Percentiles rank a stretch among this genome's conserved stretches.
Evolutionary conservation across 495 filamentous ascomycete species (phyloP).

Genomic region (Aspergillus indologenus): DNA sequence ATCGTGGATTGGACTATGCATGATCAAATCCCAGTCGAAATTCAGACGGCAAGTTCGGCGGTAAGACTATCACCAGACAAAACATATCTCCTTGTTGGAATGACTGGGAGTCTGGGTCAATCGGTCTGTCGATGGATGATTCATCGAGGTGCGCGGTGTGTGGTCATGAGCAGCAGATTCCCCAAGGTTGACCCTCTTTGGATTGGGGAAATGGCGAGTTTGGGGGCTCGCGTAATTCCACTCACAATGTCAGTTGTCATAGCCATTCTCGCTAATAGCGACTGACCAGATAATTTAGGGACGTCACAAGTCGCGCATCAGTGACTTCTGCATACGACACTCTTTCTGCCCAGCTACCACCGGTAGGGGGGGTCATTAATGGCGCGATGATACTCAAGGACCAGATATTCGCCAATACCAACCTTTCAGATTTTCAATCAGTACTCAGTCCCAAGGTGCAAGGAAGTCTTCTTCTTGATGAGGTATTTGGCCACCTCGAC

Average conservation of each 20-base stretch:
- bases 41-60: conserved; percentile 12
- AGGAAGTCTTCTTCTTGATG: conserved; percentile 8
- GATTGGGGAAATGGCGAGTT: conserved; percentile 20
- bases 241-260: conserved; percentile 13
- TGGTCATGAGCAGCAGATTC: conserved; percentile 44
- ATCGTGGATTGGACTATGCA: conserved; percentile 19
- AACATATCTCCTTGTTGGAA: conserved; percentile 26
- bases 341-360: neutral
- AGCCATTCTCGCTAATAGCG: neutral
- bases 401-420: neutral
- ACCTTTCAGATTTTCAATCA: neutral
- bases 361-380: conserved; percentile 13
- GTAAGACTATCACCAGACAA: conserved; percentile 20
- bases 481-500: neutral
- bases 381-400: conserved; percentile 11
- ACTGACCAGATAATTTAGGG: conserved; percentile 1
- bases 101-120: conserved; percentile 26
- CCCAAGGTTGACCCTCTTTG: conserved; percentile 45
- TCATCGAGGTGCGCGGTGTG: conserved; percentile 12
- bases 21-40: conserved; percentile 1
- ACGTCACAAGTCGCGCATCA: conserved; percentile 9
- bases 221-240: conserved; percentile 4
- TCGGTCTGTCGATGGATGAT: conserved; percentile 28
- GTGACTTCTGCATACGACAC: conserved; percentile 1
- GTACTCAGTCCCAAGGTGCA: conserved; percentile 7